Base-by-base conservation (phyloP, 2,329 filamentous ascomycete species). In the Ophiostoma quercus region DNA sequence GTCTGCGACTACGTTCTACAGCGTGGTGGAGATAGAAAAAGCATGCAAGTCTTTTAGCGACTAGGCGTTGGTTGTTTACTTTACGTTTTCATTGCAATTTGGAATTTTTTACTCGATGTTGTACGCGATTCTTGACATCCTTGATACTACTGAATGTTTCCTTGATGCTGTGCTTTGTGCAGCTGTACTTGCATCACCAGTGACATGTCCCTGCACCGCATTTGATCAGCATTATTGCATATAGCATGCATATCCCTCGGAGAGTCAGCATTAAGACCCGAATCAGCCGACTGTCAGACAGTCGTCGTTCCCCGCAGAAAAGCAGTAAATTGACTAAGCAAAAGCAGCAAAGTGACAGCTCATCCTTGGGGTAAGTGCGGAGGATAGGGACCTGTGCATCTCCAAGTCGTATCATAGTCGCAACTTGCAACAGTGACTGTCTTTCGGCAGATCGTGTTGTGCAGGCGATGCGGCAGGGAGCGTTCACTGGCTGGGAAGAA, bases 41-140 rank as follows among this genome's bases (percentile, higher is more conserved):
- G 41, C 19, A 67, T 51, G 22, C 67, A 34, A 54, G 69, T 68
- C 67, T 66, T 68, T 66, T 32, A 47, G 67, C 60, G 66, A 54
- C 67, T 66, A 60, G 69, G 66, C 66, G 67, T 67, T 70, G 67
- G 69, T 39, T 70, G 37, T 62, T 41, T 63, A 5, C 19, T 65
- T 22, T 65, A n/a, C 16, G 16, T 34, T 16, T n/a, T 5, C 37
- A 41, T 65, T 39, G 8, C 7, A 37, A n/a, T 63, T 63, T 4
- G 2, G n/a, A 25, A 25, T 19, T 1, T 1, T 63, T 37, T 19
- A 32, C 16, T 63, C 9, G 34, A 34, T 3, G 57, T 32, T 29
- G 4, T 32, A 5, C 2, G 39, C 9, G 12, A 41, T 41, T 12
- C 12, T 41, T 3, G 39, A 41, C 14, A 19, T 16, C 8, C 16